Evolutionary conservation across 352 stramenopile genomes (phyloP), one percentile per base, ranked within the genome.

Genomic region (Globisporangium irregulare): DNA sequence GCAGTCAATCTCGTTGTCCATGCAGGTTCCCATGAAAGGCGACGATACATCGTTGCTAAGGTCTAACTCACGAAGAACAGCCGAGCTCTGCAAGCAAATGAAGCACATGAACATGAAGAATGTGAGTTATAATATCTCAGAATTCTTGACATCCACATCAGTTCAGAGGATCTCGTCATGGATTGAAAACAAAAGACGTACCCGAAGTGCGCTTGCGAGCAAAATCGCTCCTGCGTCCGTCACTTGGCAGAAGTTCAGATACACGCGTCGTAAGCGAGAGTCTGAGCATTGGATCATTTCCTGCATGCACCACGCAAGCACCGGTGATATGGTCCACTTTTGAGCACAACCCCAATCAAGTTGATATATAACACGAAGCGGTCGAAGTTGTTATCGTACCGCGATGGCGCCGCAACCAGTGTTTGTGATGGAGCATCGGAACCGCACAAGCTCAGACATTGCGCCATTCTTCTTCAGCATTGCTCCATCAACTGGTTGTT

Each of bases 171-270:
- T 53, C 29, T 25, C 20, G 4, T 7, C 41, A 2, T 48, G 41
- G 41, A 66, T 36, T 4, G 29, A 43, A n/a, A 46, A 22, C 2
- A 32, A 20, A 43, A 22, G n/a, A 32, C 62, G 29, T 61, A 83
- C 78, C 62, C 73, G 66, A 55, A 86, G 57, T 36, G 66, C 76
- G 24, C 71, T 82, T 6, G 76, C 70, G n/a, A 86, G 73, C 20
- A 84, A 41, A 46, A 84, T 76, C 12, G 64, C 76, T n/a, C 78
- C 78, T 12, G 74, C 78, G 24, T 82, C 73, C 0, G 78, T 66
- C 36, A 86, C 73, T 34, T 82, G 72, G n/a, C 78, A 86, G 55
- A 73, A 73, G 36, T 77, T 74, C 27, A 86, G 68, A 10, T 69
- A 71, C 36, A 86, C 38, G 20, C 34, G 27, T 25, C 68, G 70